Evolutionary conservation across 1,139 yeast genomes (phyloP).

Genomic region (Scheffersomyces illinoinensis): DNA sequence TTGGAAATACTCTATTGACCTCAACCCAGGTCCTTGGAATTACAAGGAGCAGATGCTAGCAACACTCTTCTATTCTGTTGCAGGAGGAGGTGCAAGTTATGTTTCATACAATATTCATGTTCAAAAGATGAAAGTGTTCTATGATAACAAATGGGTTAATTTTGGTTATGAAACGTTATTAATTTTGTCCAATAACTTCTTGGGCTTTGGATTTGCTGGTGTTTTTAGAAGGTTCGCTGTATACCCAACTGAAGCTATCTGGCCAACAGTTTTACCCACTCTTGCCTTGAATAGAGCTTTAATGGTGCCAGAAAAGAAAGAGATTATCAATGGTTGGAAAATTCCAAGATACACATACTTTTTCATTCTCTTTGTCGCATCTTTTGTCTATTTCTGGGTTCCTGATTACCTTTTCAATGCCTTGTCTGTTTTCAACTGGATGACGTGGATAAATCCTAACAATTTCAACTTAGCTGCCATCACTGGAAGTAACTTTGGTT

Average conservation of each 20-base stretch:
- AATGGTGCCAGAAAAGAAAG: slow-evolving; percentile 15
- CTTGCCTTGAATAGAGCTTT: slow-evolving; percentile 22
- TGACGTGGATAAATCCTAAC: slow-evolving; percentile 21
- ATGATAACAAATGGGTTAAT: slow-evolving; percentile 16
- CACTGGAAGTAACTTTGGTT: slow-evolving; percentile 16
- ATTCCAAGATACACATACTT: slow-evolving; percentile 17
- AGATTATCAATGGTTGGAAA: slow-evolving; percentile 19
- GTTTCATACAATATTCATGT: slow-evolving; percentile 17
- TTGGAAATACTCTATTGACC: slow-evolving; percentile 10
- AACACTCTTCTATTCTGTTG: slow-evolving; percentile 25
- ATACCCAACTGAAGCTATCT: slow-evolving; percentile 14
- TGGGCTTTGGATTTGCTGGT: slow-evolving; percentile 26
- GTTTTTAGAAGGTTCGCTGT: slow-evolving; percentile 19
- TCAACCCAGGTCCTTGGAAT: slow-evolving; percentile 17
- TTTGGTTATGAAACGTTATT: slow-evolving; percentile 17
- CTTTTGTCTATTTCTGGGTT: slow-evolving; percentile 19
- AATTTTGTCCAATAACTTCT: slow-evolving; percentile 16
- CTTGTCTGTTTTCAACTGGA: slow-evolving; percentile 19
- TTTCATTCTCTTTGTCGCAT: slow-evolving; percentile 10
- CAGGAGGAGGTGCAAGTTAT: slow-evolving; percentile 10
- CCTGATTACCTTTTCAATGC: slow-evolving; percentile 18
- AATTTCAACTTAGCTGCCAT: slow-evolving; percentile 17
- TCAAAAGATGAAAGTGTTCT: slow-evolving; percentile 14
- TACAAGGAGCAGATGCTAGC: slow-evolving; percentile 24
- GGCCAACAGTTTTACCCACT: slow-evolving; percentile 20